phyloP scores from a whole-genome alignment of 2,329 filamentous ascomycete genomes.

The Apiospora marii region DNA sequence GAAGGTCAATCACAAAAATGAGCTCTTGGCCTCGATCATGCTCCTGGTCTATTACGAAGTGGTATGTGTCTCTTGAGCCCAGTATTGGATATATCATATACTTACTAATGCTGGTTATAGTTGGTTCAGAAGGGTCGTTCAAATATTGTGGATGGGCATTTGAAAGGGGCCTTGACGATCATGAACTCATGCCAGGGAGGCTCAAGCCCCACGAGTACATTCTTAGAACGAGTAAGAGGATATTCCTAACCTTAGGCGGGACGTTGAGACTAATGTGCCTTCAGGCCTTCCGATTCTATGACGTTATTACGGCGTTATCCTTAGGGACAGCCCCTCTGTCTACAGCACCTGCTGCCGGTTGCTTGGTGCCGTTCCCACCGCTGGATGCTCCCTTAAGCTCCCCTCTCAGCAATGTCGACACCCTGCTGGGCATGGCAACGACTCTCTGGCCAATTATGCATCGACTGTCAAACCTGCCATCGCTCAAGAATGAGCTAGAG shows the following conservation, averaged over 20 bases:
- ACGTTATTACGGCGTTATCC: conserved; percentile 69
- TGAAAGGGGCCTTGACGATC: conserved; percentile 68
- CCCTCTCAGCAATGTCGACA: conserved; percentile 62
- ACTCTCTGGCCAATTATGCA: conserved; percentile 71
- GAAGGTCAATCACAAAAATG: conserved; percentile 57
- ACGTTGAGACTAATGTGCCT: conserved; percentile 33
- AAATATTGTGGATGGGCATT: conserved; percentile 66
- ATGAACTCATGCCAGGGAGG: conserved; percentile 58
- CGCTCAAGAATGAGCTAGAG: conserved; percentile 60
- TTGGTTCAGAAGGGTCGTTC: conserved; percentile 66
- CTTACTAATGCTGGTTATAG: conserved; percentile 43
- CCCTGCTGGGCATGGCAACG: conserved; percentile 67
- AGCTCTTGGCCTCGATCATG: conserved; percentile 68
- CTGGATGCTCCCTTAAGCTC: conserved; percentile 55
- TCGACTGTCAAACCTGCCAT: conserved; percentile 62
- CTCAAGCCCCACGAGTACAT: conserved; percentile 60
- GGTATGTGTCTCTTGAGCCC: conserved; percentile 52
- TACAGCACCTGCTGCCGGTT: conserved; percentile 54
- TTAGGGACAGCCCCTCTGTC: conserved; percentile 66
- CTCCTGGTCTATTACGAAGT: conserved; percentile 70
- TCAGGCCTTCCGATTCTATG: conserved; percentile 71
- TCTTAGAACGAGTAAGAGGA: conserved; percentile 62
- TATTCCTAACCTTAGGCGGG: background rate
- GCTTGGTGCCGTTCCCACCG: conserved; percentile 55
- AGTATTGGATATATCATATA: conserved; percentile 27